A percentile compares a stretch with the other conserved stretches of the same genome.
phyloP scores from a whole-genome alignment of 2,329 filamentous ascomycete genomes.

The Dothideomycetes sp. region DNA sequence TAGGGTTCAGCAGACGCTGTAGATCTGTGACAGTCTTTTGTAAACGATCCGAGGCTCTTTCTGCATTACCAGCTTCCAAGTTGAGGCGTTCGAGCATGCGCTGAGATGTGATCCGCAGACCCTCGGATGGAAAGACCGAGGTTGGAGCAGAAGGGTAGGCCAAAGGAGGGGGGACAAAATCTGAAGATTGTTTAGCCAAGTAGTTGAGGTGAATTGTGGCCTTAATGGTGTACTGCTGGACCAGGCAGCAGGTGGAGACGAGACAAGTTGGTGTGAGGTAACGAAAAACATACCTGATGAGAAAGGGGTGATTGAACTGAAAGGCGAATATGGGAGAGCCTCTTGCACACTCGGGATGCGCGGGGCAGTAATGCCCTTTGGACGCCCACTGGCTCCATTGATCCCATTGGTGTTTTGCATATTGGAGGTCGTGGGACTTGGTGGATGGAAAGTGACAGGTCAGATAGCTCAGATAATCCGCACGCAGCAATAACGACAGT shows the following conservation, averaged over 20 bases:
- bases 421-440: not conserved
- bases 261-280: conserved; percentile 1
- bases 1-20: conserved; percentile 59
- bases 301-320: conserved; percentile 70
- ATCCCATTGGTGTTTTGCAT: conserved; percentile 5
- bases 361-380: too few relatives aligned
- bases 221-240: too few relatives aligned
- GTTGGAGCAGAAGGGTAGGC: conserved; percentile 28
- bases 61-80: conserved; percentile 50
- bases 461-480: too few relatives aligned
- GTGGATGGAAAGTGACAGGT: not conserved
- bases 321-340: conserved; percentile 70
- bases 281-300: conserved; percentile 47
- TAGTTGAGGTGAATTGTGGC: too few relatives aligned
- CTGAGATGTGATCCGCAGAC: conserved; percentile 40
- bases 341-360: conserved; percentile 51
- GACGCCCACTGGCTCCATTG: not conserved
- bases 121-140: conserved; percentile 22
- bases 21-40: conserved; percentile 65
- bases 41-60: conserved; percentile 52
- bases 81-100: conserved; percentile 57
- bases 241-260: conserved; percentile 1
- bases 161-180: conserved; percentile 34
- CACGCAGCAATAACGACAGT: too few relatives aligned
- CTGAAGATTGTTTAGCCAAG: conserved; percentile 19